Base-by-base conservation (phyloP, 495 filamentous ascomycete species). In the Hypoxylon fragiforme region DNA sequence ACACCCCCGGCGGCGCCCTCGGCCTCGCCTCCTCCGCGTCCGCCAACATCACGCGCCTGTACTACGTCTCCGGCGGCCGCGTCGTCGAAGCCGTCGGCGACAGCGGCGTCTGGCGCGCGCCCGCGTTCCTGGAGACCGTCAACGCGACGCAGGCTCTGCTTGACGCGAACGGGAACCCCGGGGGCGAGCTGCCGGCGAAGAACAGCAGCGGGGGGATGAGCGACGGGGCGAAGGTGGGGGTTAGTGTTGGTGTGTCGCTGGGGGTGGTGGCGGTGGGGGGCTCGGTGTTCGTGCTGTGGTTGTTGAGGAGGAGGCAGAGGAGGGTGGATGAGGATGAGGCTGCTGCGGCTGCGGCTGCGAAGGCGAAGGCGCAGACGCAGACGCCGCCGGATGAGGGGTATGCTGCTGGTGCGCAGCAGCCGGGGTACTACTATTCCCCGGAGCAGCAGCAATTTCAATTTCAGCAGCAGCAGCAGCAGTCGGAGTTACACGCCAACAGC, bases 211-310 rank as follows among this genome's bases (percentile, higher is more conserved):
- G 37, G 1, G 49, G 45, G 0, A 28, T 67, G 26, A 62, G 44
- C 45, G 62, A 60, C n/a, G 49, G 54, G 3, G 62, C 49, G 12
- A 67, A 67, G 21, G 52, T 50, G 0, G 58, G 62, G 9, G 47
- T 67, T 16, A 53, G 57, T 3, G 48, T 65, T 0, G 62, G 61
- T 16, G 62, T 67, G 5, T 62, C 65, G 3, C 30, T 67, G 11
- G 62, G 46, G 16, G 31, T 53, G 3, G 57, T 67, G 8, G 44
- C 63, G 14, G 9, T 67, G 12, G 58, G 45, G 0, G 65, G 62
- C 9, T 57, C 45, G 13, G 9, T 45, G 4, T 47, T 49, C 30
- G 35, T 49, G 15, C 34, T 67, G 3, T 54, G 56, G 24, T 59
- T 57, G 13, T 18, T 67, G 1, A 39, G 63, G 0, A 19, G 54